These are phyloP conservation scores for Solanum chmielewskii DNA, from an alignment of 257 asterid genomes.

Conservation along the genomic window DNA sequence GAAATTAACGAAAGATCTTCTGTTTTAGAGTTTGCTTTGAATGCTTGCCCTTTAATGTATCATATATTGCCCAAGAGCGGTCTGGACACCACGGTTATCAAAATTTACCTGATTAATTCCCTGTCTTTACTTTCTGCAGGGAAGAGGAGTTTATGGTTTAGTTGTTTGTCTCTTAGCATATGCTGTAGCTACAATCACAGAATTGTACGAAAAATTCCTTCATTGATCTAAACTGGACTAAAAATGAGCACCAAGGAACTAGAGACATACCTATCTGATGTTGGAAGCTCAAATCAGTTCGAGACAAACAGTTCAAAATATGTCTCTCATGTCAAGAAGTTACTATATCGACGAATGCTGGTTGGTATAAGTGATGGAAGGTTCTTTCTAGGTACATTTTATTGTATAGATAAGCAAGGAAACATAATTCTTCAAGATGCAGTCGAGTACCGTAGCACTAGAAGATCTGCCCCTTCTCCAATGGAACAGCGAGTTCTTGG, in stretches of 20 bases:
- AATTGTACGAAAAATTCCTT: not conserved
- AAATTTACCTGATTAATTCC: not conserved
- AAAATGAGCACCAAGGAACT: not conserved
- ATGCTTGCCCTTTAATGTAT: not conserved
- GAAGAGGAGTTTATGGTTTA: not conserved
- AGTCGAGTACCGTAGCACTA: constrained; percentile 81
- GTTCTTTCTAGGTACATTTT: constrained; percentile 73
- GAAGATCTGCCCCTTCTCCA: constrained; percentile 62
- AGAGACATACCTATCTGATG: not conserved
- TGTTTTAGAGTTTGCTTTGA: not conserved
- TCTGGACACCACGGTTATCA: not conserved
- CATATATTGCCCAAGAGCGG: not conserved
- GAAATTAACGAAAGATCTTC: not conserved
- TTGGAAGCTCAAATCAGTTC: constrained; percentile 18
- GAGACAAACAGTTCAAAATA: constrained; percentile 18
- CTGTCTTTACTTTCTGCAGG: not conserved
- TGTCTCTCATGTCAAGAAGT: constrained; percentile 48
- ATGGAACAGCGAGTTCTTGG: constrained; percentile 88
- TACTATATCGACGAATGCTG: constrained; percentile 48
- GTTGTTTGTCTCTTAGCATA: not conserved
- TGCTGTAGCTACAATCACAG: not conserved
- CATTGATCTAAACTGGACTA: not conserved
- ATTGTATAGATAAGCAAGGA: constrained; percentile 89
- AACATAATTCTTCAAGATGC: constrained; percentile 92
- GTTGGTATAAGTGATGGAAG: constrained; percentile 81